Evolutionary conservation across 2,329 filamentous ascomycete genomes (phyloP).

Genomic region (Talaromyces sp.): DNA sequence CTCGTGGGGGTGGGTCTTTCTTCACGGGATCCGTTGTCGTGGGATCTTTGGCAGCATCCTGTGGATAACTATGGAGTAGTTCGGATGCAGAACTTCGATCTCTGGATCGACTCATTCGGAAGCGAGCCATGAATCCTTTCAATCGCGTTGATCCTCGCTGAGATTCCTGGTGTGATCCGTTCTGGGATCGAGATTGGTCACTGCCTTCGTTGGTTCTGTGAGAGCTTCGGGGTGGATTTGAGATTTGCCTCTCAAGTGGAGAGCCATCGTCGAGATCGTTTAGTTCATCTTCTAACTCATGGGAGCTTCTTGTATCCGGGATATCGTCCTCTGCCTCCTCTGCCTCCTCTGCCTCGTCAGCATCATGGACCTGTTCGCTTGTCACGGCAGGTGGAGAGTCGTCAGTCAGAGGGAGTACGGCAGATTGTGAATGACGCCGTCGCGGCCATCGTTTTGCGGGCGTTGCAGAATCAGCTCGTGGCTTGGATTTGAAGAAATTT

Average conservation of each 20-base stretch:
- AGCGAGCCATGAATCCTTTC: slow-evolving; percentile 12
- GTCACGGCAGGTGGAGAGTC: slow-evolving; percentile 3
- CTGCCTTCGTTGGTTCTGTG: background rate
- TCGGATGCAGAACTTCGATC: slow-evolving; percentile 12
- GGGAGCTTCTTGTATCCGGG: background rate
- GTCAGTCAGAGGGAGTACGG: slow-evolving; percentile 11
- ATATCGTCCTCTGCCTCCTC: too few species aligned
- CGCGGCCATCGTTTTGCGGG: slow-evolving; percentile 16
- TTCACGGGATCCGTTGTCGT: slow-evolving; percentile 9
- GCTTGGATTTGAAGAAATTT: slow-evolving; percentile 11
- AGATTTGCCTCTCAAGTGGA: background rate
- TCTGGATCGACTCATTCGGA: slow-evolving; percentile 12
- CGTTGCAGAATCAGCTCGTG: background rate
- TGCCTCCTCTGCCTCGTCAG: too few species aligned
- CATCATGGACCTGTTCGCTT: background rate
- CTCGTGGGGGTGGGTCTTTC: slow-evolving; percentile 1
- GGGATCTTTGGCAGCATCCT: background rate
- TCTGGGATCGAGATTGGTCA: slow-evolving; percentile 10
- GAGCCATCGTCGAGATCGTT: background rate
- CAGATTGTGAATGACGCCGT: slow-evolving; percentile 12
- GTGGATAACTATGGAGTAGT: background rate
- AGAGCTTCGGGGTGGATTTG: background rate
- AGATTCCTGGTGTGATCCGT: slow-evolving; percentile 9
- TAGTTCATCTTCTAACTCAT: background rate
- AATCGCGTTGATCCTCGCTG: slow-evolving; percentile 16